Evolutionary conservation across 2,329 filamentous ascomycete genomes (phyloP), one percentile per base, ranked within the genome.

Genomic region (Fusarium nurragi): DNA sequence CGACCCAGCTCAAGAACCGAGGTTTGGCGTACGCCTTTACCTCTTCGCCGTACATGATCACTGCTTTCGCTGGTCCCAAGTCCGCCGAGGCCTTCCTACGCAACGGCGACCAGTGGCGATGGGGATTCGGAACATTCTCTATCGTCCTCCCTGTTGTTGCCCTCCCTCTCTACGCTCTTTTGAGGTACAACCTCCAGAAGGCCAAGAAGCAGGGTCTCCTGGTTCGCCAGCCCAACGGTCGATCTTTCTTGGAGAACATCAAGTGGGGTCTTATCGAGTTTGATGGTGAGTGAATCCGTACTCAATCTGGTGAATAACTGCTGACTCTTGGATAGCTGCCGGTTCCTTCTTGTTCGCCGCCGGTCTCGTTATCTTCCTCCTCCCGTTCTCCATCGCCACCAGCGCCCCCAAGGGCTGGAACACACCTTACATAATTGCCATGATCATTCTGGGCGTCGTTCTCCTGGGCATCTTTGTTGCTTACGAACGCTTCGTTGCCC

Each of bases 91-190:
- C 54, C 6, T 72, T 72, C 53, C 64, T 70, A 30, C 50, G 46
- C 14, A 60, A 71, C 22, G 57, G 49, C 8, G 60, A 55, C n/a
- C 59, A 62, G 23, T 71, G 70, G 69, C 54, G 67, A 45, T 71
- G 71, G 69, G 70, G 69, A 23, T 90, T 87, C 69, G 89, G 87
- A 38, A 82, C 83, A 61, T 91, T 89, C 76, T 81, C 85, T 43
- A 88, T 92, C 65, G 82, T 91, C 62, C 78, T 87, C 8, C 88
- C 88, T 2, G 76, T 85, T 22, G 82, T 88, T 39, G 84, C 84
- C 32, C 58, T 86, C 16, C 89, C 89, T 0, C 78, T 91, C 40
- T 84, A 85, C 32, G 68, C 80, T 19, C 75, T 89, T 9, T 77
- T 90, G 65, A 77, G 83, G 53, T 74, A 79, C 69, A 86, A 88